phyloP scores from a whole-genome alignment of 1,139 yeast genomes.

The Starmera stellimalicola region DNA sequence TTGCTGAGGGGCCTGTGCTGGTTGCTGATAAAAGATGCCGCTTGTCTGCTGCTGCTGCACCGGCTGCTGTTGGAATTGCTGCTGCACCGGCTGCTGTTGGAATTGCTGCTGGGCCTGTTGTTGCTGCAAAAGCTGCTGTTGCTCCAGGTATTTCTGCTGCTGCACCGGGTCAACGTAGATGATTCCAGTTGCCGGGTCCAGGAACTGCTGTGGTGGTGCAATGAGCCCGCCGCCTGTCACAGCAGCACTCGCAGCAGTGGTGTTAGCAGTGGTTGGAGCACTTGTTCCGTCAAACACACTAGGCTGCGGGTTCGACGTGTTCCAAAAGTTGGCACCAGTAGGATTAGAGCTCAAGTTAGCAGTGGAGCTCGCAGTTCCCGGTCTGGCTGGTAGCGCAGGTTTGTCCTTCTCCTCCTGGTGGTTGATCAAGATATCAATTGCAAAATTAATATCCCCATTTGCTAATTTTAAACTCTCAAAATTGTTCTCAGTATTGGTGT shows the following conservation, averaged over 20 bases:
- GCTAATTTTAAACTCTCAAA: slow-evolving; percentile 24
- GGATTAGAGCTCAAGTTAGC: no score
- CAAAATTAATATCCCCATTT: slow-evolving; percentile 21
- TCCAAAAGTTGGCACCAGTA: slow-evolving; percentile 23
- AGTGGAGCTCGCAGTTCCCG: slow-evolving; percentile 14
- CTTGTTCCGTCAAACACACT: slow-evolving; percentile 12
- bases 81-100: slow-evolving; percentile 2
- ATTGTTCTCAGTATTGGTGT: slow-evolving; percentile 20
- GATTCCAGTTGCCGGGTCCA: slow-evolving; percentile 54
- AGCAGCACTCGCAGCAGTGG: slow-evolving; percentile 14
- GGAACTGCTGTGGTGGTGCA: slow-evolving; percentile 38
- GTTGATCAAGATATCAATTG: slow-evolving; percentile 18
- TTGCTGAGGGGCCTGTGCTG: no score
- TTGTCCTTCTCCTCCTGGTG: slow-evolving; percentile 7
- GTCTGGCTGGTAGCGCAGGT: slow-evolving; percentile 20
- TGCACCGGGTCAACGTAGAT: slow-evolving; percentile 47
- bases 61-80: slow-evolving; percentile 1
- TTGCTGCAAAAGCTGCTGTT: slow-evolving; percentile 22
- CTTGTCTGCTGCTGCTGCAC: slow-evolving; percentile 4
- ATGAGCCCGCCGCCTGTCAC: slow-evolving; percentile 8
- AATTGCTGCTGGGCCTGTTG: slow-evolving; percentile 11
- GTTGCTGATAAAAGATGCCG: slow-evolving; percentile 6
- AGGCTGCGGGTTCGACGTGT: slow-evolving; percentile 20
- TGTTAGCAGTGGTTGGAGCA: slow-evolving; percentile 9
- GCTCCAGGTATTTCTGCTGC: slow-evolving; percentile 40